These are phyloP conservation scores for Phaeosphaeria sp. DNA, from an alignment of 2,329 filamentous ascomycete species.

Conservation along the genomic window DNA sequence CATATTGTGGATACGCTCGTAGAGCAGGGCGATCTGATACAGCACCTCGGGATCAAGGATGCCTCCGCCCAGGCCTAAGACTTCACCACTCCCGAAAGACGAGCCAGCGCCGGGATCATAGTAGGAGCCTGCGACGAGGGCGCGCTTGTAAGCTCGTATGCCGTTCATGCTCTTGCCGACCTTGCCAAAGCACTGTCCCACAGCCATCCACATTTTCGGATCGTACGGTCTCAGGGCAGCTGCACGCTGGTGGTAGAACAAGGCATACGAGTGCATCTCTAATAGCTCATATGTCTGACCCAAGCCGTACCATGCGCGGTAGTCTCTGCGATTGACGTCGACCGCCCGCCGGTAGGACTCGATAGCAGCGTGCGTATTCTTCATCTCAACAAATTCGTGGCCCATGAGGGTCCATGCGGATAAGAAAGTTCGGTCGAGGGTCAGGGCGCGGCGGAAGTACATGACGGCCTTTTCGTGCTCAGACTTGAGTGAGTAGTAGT, in stretches of 20 bases:
- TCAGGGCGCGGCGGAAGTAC: conserved; percentile 93
- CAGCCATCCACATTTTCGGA: conserved; percentile 98
- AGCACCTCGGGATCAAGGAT: conserved; percentile 89
- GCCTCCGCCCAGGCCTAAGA: conserved; percentile 53
- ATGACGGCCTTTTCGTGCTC: conserved; percentile 98
- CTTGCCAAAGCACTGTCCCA: conserved; percentile 88
- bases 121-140: conserved; percentile 85
- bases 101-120: conserved; percentile 70
- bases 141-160: conserved; percentile 93
- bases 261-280: conserved; percentile 95
- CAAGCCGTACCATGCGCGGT: conserved; percentile 96
- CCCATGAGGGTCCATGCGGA: conserved; percentile 99
- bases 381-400: conserved; percentile 97
- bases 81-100: conserved; percentile 55
- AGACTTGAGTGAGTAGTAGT: conserved; percentile 94
- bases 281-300: conserved; percentile 97
- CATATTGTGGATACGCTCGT: conserved; percentile 79
- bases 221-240: conserved; percentile 94
- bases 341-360: conserved; percentile 96
- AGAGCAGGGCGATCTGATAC: conserved; percentile 87
- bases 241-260: conserved; percentile 98
- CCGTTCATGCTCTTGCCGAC: conserved; percentile 88
- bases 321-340: conserved; percentile 94
- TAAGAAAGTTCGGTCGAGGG: conserved; percentile 86
- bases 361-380: conserved; percentile 97